These are phyloP conservation scores for Carex arenaria DNA, from an alignment of 202 grass and related monocot species.

Conservation along the genomic window DNA sequence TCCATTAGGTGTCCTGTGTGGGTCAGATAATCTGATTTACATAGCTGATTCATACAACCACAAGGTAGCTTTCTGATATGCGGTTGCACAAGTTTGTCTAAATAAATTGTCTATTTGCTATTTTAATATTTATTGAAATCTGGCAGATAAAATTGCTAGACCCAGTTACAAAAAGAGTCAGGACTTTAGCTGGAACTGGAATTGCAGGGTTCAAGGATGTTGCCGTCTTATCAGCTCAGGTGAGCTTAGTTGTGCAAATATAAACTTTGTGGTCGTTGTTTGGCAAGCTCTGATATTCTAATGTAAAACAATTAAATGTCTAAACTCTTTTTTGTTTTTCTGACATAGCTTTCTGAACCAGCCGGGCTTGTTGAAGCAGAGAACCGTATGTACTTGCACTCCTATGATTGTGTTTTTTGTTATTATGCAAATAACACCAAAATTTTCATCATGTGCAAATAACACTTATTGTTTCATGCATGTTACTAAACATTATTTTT, in stretches of 20 bases:
- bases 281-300: constrained; percentile 18
- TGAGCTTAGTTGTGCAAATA: constrained; percentile 20
- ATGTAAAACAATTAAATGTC: constrained; percentile 21
- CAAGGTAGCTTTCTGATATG: constrained; percentile 61
- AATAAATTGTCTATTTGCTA: constrained; percentile 15
- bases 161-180: constrained; percentile 67
- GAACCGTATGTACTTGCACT: constrained; percentile 39
- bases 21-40: constrained; percentile 79
- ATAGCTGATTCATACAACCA: constrained; percentile 97
- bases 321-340: constrained; percentile 23
- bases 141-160: constrained; percentile 89
- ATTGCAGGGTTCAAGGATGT: constrained; percentile 79
- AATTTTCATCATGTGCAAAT: background rate
- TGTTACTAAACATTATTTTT: background rate
- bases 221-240: constrained; percentile 69
- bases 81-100: background rate
- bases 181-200: constrained; percentile 85
- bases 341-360: constrained; percentile 86
- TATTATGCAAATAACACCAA: background rate
- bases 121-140: constrained; percentile 25
- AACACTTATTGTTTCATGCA: background rate
- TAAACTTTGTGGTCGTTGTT: constrained; percentile 15
- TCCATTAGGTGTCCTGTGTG: constrained; percentile 70
- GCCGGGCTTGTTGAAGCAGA: constrained; percentile 76
- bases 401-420: background rate